Base-by-base conservation (phyloP, 2,329 filamentous ascomycete genomes). In the Cercospora sesami region DNA sequence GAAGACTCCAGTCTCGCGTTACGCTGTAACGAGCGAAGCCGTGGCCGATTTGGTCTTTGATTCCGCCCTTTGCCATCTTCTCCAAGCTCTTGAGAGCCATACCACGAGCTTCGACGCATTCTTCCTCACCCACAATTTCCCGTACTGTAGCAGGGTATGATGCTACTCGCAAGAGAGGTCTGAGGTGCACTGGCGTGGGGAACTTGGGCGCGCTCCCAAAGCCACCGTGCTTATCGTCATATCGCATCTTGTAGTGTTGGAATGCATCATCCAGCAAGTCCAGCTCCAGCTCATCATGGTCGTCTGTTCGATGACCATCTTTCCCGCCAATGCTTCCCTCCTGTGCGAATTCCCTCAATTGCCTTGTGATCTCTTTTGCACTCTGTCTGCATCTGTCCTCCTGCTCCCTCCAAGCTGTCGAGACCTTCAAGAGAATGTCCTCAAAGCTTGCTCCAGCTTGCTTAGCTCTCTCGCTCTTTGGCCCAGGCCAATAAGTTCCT, bases 401-500 rank as follows among this genome's bases (percentile, higher is more conserved):
- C 78, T 98, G 92, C 63, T 92, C 91, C 67, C 86, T 85, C 95
- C 95, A 99, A 12, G 88, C 84, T 69, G 85, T 83, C 8, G 84
- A 75, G 23, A 98, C 86, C 80, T 96, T 97, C 73, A 90, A 85
- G 61, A 97, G 79, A 36, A 98, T 93, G 21, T 90, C 88, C 48
- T 96, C 83, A 74, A 97, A 97, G 51, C 92, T 90, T n/a, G 92
- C 85, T 4, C 90, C 87, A 57, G 84, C 84, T 26, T 81, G 80
- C 60, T 76, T 77, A 5, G 77, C 77, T 73, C 76, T 81, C 68
- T 79, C 83, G 4, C 88, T 87, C 60, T 88, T 89, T 0, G 93
- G 92, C 0, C 91, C 92, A 4, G 94, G 93, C 91, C 93, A 98
- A 80, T 97, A 98, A 8, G 94, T 97, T 26, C 94, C 94, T 42